Evolutionary conservation across 805 yeast species (phyloP), one percentile per base, ranked within the genome.

Genomic region (Ascoidea asiatica): DNA sequence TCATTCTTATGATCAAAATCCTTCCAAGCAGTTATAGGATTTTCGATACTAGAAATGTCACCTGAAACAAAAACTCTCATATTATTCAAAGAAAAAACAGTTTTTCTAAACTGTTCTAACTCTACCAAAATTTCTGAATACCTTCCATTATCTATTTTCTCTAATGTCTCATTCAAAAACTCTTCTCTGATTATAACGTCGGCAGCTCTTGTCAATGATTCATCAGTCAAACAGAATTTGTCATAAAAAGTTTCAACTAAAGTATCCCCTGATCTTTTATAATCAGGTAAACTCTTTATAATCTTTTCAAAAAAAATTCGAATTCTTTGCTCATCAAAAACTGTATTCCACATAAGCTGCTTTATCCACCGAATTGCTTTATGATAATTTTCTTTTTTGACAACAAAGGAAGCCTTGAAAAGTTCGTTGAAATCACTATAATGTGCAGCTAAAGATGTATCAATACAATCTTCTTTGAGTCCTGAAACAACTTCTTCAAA

Each of bases 351-450:
- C 53, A 88, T 61, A 18, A 83, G 69, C 46, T 77, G 76, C 39
- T 67, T 61, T 39, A 85, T 65, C 97, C 97, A 92, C 20, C 76
- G 72, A 37, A 89, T 77, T 1, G 90, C 87, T 41, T 70, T 70
- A 0, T 51, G 45, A 56, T 89, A 92, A 46, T 87, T 78, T 6
- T 65, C 67, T 7, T 67, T 65, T 52, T 73, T 78, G 39, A 81
- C 79, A 50, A 77, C 74, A 38, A 89, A 65, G 45, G 67, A 73
- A 8, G 88, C 66, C 46, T 72, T 67, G 37, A 86, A 59, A 21
- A 81, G 57, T 55, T 92, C 97, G 15, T 76, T 75, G 53, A 80
- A 78, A 47, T 70, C 72, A 38, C 74, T 72, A 23, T 73, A 72
- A 48, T 75, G 71, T 1, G 88, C 80, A 39, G 70, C 69, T 69